phyloP scores from a whole-genome alignment of 176 grass and related monocot genomes.

The Secale cereale region DNA sequence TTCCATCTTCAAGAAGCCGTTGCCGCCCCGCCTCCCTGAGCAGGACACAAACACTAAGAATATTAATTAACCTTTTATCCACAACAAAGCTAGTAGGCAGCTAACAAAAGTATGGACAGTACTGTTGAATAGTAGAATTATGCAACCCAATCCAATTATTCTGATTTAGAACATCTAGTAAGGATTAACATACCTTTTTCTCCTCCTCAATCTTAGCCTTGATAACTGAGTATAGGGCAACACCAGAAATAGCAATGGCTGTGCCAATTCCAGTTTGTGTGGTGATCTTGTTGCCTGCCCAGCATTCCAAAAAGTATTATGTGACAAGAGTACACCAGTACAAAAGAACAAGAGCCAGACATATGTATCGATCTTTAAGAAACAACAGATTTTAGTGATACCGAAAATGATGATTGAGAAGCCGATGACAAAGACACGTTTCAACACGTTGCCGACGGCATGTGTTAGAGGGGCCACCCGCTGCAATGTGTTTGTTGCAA shows the following conservation, averaged over 20 bases:
- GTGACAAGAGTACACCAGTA: neutral
- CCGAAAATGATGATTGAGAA: constrained; percentile 83
- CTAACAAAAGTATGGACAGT: neutral
- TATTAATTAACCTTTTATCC: neutral
- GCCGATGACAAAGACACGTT: constrained; percentile 94
- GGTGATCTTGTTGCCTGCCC: constrained; percentile 77
- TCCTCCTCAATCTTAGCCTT: constrained; percentile 91
- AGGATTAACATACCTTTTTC: constrained; percentile 60
- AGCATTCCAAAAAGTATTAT: constrained; percentile 6
- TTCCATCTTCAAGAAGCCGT: too few species aligned
- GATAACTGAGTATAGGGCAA: constrained; percentile 79
- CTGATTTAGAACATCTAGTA: neutral
- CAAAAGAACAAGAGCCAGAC: constrained; percentile 14
- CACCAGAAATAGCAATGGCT: constrained; percentile 75
- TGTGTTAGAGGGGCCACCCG: constrained; percentile 87
- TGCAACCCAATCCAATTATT: constrained; percentile 2
- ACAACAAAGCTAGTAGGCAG: neutral
- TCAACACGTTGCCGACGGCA: constrained; percentile 90
- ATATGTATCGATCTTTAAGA: constrained; percentile 10
- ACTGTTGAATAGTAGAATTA: neutral
- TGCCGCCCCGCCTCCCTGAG: too few species aligned
- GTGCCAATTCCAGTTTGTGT: constrained; percentile 91
- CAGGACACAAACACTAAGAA: neutral
- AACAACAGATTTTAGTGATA: constrained; percentile 32
- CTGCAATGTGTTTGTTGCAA: constrained; percentile 92